Base-by-base conservation (phyloP, 768 basidiomycete genomes). In the Lactarius pseudohatsudake region DNA sequence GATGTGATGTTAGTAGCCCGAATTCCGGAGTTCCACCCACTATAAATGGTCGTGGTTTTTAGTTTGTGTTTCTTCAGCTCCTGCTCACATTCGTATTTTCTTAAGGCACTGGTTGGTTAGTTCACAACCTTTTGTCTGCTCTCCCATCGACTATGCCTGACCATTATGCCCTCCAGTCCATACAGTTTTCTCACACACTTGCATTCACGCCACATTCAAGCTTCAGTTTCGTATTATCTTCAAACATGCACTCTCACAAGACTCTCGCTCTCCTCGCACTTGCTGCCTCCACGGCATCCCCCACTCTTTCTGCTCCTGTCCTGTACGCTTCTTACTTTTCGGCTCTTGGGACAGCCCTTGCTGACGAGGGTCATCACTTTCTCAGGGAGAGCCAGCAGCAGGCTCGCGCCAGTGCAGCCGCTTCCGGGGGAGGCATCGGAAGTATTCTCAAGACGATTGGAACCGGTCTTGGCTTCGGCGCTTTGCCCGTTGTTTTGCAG, bases 101-200 rank as follows among this genome's bases (percentile, higher is more conserved):
- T 7, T 11, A 3, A 40, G 65, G 57, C 57, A 66, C 65, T 62
- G 65, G 65, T 66, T 66, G 65, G 65, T 66, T n/a, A 55, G 65
- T 38, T 40, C 18, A 6, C 3, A 15, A 40, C 13, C 11, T 10
- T 36, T 22, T 26, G 26, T 4, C 30, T 22, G 8, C 41, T n/a
- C 13, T 61, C 7, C 16, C n/a, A 9, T 30, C 38, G 43, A 22
- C 36, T n/a, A 20, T 38, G 3, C 9, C 38, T 59, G 15, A 61
- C 45, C 18, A 10, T 22, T 5, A 50, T 15, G 20, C 10, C 18
- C 34, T 36, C n/a, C 26, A 65, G 64, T 22, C 64, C 34, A 38
- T 36, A 47, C 59, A 1, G 40, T 61, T 40, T 36, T 15, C 45
- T 50, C 20, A 5, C 26, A 47, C 45, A 18, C 28, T 22, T 65